Base-by-base conservation (phyloP, 2,329 filamentous ascomycete genomes). In the Neofusicoccum cordaticola region DNA sequence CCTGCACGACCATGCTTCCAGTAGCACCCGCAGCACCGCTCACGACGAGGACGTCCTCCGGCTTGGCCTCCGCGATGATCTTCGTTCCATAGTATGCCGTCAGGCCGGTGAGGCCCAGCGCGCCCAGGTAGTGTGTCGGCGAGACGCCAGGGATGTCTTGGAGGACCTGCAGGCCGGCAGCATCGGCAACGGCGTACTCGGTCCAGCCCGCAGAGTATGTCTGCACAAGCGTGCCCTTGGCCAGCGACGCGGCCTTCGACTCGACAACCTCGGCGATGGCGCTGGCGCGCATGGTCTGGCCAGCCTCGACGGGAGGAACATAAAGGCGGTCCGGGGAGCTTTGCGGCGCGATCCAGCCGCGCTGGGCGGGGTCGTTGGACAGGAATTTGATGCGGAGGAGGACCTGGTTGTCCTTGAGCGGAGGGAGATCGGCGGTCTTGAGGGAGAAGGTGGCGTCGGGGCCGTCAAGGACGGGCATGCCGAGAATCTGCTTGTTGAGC, bases 11-110 rank as follows among this genome's bases (percentile, higher is more conserved):
- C 1, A 93, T 85, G 71, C 85, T 89, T 1, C 91, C 91, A 0
- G 91, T 93, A 0, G 90, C 91, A 2, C 91, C 91, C 0, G 91
- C 91, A 1, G 91, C 91, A 6, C 90, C 90, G 8, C 87, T 90
- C 0, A 94, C 88, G 7, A 93, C 89, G 1, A 94, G 90, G 3
- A 89, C 87, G 68, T 93, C 89, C 4, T 90, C 90, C 0, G 84
- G 75, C 74, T 88, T 86, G 45, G 89, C 85, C 63, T 89, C 79
- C 2, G 86, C 90, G 51, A 93, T 85, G 63, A 90, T 84, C 35
- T 85, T 75, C 73, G 93, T 85, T 19, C 91, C 90, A 68, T 91
- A 90, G 78, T 91, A 93, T 1, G 90, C 90, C 0, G 91, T 93
- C 67, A 93, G 70, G 2, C 89, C 89, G 0, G 90, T 91, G 75